Evolutionary conservation across 768 basidiomycete species (phyloP), one percentile per base, ranked within the genome.

Genomic region (Suillus plorans): DNA sequence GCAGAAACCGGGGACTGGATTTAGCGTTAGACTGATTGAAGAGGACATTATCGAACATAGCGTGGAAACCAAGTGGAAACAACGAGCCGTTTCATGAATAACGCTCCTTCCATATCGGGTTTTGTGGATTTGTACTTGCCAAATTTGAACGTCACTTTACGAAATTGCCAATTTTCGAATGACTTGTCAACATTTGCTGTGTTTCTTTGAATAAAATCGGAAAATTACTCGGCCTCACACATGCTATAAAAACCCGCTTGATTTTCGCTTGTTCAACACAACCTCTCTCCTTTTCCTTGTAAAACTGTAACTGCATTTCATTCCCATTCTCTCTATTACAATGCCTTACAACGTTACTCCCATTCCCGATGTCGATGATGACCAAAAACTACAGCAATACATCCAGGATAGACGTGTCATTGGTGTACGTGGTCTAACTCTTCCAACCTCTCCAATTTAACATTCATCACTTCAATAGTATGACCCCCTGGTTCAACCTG

Each of bases 401-500:
- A 88, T 94, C 78, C 86, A 89, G 74, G 92, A 94, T 79, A 83
- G 88, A 59, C 86, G 92, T 60, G 91, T 94, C 78, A 82, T 90
- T 59, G 90, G 90, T 60, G 90, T 92, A 83, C 67, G 88, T 55
- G 55, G 55, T 44, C 13, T 2, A 22, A 25, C 61, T 14, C 1
- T 10, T 25, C 49, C 41, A 60, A 58, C 42, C 14, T 49, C 10
- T 37, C 25, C 61, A 2, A 36, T 20, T 47, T 53, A 25, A n/a
- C 36, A 25, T 25, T 50, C 59, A 31, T 52, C 42, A 59, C 74
- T 72, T 61, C 20, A 68, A 16, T 71, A 95, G 93, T 97, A 98
- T 75, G 96, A 98, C 70, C 96, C 97, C n/a, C 86, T 98, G 50
- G 89, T 97, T 65, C 94, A 96, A 71, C 97, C 96, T 7, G 92